Conservation (phyloP, 306 rosid genomes). For the Cotoneaster glaucophyllus region DNA sequence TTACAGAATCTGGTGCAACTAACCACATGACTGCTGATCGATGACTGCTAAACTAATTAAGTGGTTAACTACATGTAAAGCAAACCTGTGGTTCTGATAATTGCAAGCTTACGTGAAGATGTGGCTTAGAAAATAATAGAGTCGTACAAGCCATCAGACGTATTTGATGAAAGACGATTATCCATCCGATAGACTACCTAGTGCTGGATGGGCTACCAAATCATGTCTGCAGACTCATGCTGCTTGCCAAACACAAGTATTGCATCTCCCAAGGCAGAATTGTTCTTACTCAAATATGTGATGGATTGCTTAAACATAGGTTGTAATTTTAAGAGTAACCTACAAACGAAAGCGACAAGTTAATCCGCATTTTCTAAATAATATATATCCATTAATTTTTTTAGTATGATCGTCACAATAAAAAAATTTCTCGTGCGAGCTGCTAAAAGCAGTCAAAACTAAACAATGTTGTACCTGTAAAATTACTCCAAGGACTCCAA, state of each 20-base stretch:
- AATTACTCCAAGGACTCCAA: constrained; percentile 72
- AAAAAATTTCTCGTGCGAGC: too few species aligned
- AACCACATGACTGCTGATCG: too few species aligned
- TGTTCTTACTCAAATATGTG: constrained; percentile 36
- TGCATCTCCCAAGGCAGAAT: constrained; percentile 53
- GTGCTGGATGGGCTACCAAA: constrained; percentile 68
- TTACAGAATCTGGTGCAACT: too few species aligned
- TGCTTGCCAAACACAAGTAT: constrained; percentile 37
- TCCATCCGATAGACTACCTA: constrained; percentile 54
- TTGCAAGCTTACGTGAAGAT: constrained; percentile 22
- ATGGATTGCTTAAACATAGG: constrained; percentile 71
- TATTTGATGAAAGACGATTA: constrained; percentile 41
- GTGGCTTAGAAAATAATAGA: constrained; percentile 59
- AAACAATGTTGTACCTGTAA: constrained; percentile 42
- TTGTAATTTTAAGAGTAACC: constrained; percentile 59
- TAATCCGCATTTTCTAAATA: too few species aligned
- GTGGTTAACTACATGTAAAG: background rate
- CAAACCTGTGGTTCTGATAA: constrained; percentile 45
- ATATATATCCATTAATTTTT: too few species aligned
- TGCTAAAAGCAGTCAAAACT: too few species aligned
- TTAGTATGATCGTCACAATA: too few species aligned
- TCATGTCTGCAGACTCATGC: constrained; percentile 63
- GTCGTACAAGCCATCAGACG: constrained; percentile 52
- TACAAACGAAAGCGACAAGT: background rate
- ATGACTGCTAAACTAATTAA: too few species aligned